Evolutionary conservation across 2,329 filamentous ascomycete genomes (phyloP), one percentile per base, ranked within the genome.

Genomic region (Colletotrichum nymphaeae): DNA sequence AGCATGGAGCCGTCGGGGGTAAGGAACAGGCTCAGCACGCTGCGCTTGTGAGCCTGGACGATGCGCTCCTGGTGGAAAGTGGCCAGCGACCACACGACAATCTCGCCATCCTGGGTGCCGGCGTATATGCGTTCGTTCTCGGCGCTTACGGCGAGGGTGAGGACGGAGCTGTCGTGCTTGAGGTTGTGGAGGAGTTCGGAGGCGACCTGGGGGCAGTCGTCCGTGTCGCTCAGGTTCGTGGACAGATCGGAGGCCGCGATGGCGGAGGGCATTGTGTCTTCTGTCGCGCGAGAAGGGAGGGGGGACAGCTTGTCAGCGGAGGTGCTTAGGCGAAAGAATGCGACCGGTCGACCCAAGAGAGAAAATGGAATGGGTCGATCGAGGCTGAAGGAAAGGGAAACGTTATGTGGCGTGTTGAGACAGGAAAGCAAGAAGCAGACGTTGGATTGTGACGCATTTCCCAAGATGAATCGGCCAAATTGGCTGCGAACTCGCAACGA

Each of bases 51-150:
- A 5, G 95, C 97, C 80, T 97, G 93, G 24, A 98, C 91, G 32
- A 92, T 92, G 55, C 90, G 88, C 32, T 94, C 90, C 63, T 93
- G 91, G 82, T 97, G 93, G 81, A 95, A 99, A 8, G 94, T 97
- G 76, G 93, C 92, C 57, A 99, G 89, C 4, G 93, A 95, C 93
- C 95, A 99, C 57, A 95, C 93, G 58, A 97, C 88, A 74, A 99
- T 97, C 84, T 98, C 95, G 74, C 97, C 97, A 75, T 95, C 94
- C 81, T 98, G 95, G 1, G 97, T 95, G 53, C 97, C 97, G 22
- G 96, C 95, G 82, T 95, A 99, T 67, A 99, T 93, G 80, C 92
- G 93, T 63, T 93, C 90, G 75, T 94, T 90, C 60, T 93, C 88
- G 64, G 94, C 88, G 70, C 94, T 95, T 28, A 98, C 91, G 4